phyloP scores from a whole-genome alignment of 345 rosid genomes.

The Syzygium aromaticum region DNA sequence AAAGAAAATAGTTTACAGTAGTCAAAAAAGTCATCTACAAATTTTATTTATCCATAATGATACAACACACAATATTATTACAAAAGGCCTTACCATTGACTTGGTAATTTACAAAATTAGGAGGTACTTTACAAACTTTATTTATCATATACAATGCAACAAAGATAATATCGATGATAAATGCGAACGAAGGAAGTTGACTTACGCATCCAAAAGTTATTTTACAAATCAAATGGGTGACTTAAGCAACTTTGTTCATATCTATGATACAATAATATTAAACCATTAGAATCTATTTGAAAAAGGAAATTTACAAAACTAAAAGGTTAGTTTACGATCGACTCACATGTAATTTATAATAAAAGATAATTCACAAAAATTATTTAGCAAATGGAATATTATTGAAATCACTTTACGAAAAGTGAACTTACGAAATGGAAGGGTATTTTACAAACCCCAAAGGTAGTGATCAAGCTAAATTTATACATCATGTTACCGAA shows the following conservation, averaged over 20 bases:
- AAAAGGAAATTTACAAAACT: not conserved
- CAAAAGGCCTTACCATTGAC: not conserved
- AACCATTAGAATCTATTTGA: not conserved
- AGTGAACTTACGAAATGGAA: not conserved
- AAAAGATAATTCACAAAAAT: not conserved
- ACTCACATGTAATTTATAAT: not conserved
- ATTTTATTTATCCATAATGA: not conserved
- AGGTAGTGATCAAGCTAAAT: not conserved
- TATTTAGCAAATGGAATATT: not conserved
- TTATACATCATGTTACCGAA: not conserved
- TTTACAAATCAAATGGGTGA: not conserved
- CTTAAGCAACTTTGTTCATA: not conserved
- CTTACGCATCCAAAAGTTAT: not conserved
- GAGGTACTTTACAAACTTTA: not conserved
- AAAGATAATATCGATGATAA: not conserved
- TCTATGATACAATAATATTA: not conserved
- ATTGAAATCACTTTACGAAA: not conserved
- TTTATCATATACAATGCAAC: accelerated
- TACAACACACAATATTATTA: not conserved
- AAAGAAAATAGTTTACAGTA: not conserved
- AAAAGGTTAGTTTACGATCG: not conserved
- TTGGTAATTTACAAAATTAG: not conserved
- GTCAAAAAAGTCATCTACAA: not conserved
- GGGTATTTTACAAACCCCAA: not conserved
- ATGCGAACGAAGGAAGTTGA: not conserved